Base-by-base conservation (phyloP, 1,284 basidiomycete species). In the Ustilago nuda region DNA sequence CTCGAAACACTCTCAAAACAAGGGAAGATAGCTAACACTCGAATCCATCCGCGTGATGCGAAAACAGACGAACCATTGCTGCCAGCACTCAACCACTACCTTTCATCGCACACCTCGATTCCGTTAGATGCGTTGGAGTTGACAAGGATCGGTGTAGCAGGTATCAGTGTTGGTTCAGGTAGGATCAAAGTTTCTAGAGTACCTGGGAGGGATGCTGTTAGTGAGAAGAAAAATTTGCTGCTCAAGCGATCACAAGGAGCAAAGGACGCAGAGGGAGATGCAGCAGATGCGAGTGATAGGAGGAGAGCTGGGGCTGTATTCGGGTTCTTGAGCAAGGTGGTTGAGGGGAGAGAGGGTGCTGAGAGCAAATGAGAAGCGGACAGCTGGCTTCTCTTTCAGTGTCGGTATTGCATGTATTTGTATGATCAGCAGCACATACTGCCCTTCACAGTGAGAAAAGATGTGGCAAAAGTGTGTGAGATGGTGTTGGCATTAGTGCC, bases 1-100 rank as follows among this genome's bases (percentile, higher is more conserved):
- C 30, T 54, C 19, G 15, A 53, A 5, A 19, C n/a, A 45, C n/a
- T 7, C 8, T 3, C 36, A 2, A 19, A 8, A n/a, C 5, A 6
- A n/a, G 43, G 8, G 19, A 8, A 7, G 7, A 45, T 37, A 8
- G 11, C 43, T 45, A 19, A 45, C 43, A 45, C 7, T 45, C n/a
- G 19, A 7, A 23, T 11, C 12, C 27, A 5, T 15, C 45, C 13
- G 19, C n/a, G 58, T 37, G 30, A 7, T 35, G 5, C 45, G n/a
- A 5, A 3, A n/a, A 39, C 46, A 65, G 69, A 76, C 15, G 57
- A 66, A 12, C 63, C 71, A 3, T 56, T 77, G 19, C 61, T 77
- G 4, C 75, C 75, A n/a, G 71, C 75, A 32, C 64, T 77, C 13
- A 73, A 72, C 54, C 56, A 73, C 46, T 77, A 77, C 36, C 66